Evolutionary conservation across 2,329 filamentous ascomycete species (phyloP).

Genomic region (Penicillium sp.): DNA sequence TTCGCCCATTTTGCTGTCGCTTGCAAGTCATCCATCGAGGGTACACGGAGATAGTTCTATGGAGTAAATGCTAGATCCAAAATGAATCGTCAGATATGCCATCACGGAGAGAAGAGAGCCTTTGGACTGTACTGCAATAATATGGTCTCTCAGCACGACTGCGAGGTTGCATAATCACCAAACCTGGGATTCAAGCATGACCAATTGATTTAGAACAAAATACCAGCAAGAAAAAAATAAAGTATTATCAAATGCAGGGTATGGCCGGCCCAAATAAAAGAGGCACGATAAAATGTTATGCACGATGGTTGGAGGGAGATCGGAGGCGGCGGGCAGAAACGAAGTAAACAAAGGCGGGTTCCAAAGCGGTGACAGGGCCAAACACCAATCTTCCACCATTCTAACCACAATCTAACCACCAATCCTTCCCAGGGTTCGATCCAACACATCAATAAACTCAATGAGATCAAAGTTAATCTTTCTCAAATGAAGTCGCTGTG

Average conservation of each 20-base stretch:
- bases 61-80: slow-evolving; percentile 8
- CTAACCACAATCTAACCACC: too few species aligned
- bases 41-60: slow-evolving; percentile 9
- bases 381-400: too few species aligned
- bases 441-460: too few species aligned
- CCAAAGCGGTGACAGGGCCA: slow-evolving; percentile 26
- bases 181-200: slow-evolving; percentile 7
- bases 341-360: slow-evolving; percentile 34
- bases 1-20: slow-evolving; percentile 49
- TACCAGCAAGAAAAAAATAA: slow-evolving; percentile 10
- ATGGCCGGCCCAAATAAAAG: slow-evolving; percentile 10
- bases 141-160: slow-evolving; percentile 2
- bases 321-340: slow-evolving; percentile 15
- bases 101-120: not conserved
- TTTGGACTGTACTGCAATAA: slow-evolving; percentile 14
- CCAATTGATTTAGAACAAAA: not conserved
- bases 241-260: slow-evolving; percentile 10
- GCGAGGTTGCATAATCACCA: slow-evolving; percentile 20
- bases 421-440: too few species aligned
- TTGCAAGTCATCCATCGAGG: slow-evolving; percentile 41
- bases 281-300: slow-evolving; percentile 12
- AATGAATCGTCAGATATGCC: slow-evolving; percentile 2
- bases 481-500: too few species aligned
- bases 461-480: too few species aligned
- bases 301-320: slow-evolving; percentile 1